Percentiles rank a stretch among this genome's conserved stretches.
Conservation (phyloP, 2,329 filamentous ascomycete species). For the Verticillium isaacii region DNA sequence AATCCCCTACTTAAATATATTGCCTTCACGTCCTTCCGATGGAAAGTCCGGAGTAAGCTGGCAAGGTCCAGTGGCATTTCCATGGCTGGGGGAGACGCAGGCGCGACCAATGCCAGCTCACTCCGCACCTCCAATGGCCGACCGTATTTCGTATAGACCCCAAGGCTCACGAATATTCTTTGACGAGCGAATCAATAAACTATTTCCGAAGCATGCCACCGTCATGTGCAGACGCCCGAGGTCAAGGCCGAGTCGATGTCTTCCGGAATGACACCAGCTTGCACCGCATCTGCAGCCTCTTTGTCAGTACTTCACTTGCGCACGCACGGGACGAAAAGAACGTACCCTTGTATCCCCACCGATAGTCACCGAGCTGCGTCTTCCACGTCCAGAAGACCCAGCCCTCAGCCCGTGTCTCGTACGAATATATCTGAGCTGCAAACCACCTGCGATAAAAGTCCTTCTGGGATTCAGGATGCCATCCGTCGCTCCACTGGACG, state of each 20-base stretch:
- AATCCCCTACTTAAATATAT: not conserved
- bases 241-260: not conserved
- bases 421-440: conserved; percentile 49
- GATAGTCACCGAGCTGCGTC: conserved; percentile 23
- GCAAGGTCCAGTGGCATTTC: not conserved
- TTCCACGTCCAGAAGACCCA: conserved; percentile 63
- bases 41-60: not conserved
- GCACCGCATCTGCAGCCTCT: not conserved
- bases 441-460: conserved; percentile 54
- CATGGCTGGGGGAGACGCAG: not conserved
- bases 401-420: conserved; percentile 44
- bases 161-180: not conserved
- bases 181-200: not conserved
- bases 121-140: not conserved
- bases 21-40: not conserved
- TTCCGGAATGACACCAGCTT: not conserved
- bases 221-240: not conserved
- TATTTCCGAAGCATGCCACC: not conserved
- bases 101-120: not conserved
- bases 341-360: conserved; percentile 21
- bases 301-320: not conserved
- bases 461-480: conserved; percentile 32
- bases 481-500: conserved; percentile 38
- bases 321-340: not conserved
- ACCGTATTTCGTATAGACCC: not conserved